Base-by-base conservation (phyloP, 139 green algal species). In the Eudorina sp. region DNA sequence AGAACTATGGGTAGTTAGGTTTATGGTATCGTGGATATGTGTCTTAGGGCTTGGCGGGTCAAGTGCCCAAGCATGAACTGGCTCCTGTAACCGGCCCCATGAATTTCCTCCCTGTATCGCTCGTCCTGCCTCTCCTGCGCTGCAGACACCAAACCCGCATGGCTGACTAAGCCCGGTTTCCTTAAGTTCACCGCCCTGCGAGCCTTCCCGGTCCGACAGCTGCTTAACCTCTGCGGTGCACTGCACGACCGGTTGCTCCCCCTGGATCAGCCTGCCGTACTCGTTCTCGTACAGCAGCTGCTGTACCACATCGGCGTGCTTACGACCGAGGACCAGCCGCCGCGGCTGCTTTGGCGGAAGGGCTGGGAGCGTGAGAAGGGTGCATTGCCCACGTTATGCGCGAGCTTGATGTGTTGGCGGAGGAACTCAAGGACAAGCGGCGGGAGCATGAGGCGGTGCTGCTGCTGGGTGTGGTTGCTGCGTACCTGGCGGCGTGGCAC, bases 381-480 rank as follows among this genome's bases (percentile, higher is more conserved):
- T n/a, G 85, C n/a, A n/a, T n/a, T n/a, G n/a, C n/a, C n/a, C n/a
- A n/a, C n/a, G n/a, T n/a, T n/a, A n/a, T n/a, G n/a, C n/a, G n/a
- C n/a, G n/a, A n/a, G n/a, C n/a, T n/a, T n/a, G n/a, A n/a, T n/a
- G n/a, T n/a, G n/a, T 81, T 91, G 25, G 85, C 90, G 4, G 88
- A 76, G 9, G 84, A 93, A 88, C 89, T 95, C 48, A 51, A 88
- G 0, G 3, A 90, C 0, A 80, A 51, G 58, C 89, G 77, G 3
- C 55, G 89, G 0, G 89, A 93, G 31, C 89, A 93, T 45, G 74
- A 85, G 4, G 70, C 89, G 11, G 83, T 93, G 68, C 64, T 92
- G 75, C 73, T 93, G 40, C 89, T 94, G 51, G 92, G 92, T 4
- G 85, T 92, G 73, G 19, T 93, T 18, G 89, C 89, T 14, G 79